Percentiles rank a stretch among this genome's conserved stretches.
Evolutionary conservation across 2,329 filamentous ascomycete species (phyloP).

Genomic region (Ustulina deusta): DNA sequence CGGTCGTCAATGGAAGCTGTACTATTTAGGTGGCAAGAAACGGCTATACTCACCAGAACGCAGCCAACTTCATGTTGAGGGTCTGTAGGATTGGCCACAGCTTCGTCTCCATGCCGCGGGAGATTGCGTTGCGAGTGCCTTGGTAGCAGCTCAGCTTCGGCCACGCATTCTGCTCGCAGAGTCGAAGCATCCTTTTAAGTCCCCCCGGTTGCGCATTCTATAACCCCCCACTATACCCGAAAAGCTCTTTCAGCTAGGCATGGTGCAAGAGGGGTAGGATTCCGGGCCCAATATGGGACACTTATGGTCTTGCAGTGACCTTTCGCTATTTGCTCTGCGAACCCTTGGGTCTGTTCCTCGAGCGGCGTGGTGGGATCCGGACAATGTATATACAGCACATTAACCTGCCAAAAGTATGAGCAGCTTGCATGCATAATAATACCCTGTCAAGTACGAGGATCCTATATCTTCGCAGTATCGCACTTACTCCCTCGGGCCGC

Average conservation of each 20-base stretch:
- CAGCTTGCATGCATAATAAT: too few species aligned
- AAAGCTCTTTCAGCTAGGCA: background rate
- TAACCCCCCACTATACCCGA: too few species aligned
- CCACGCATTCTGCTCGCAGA: constrained; percentile 52
- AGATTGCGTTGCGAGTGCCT: constrained; percentile 55
- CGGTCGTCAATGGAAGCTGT: constrained; percentile 6
- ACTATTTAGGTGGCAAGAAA: background rate
- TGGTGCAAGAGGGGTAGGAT: background rate
- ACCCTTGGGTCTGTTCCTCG: too few species aligned
- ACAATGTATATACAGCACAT: too few species aligned
- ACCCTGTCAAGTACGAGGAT: too few species aligned
- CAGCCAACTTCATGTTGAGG: constrained; percentile 43
- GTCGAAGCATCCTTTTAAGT: constrained; percentile 50
- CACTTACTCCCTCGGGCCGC: too few species aligned
- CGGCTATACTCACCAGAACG: constrained; percentile 41
- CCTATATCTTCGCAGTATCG: too few species aligned
- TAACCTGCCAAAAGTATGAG: too few species aligned
- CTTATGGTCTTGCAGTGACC: too few species aligned
- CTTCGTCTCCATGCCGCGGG: constrained; percentile 52
- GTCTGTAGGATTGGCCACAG: constrained; percentile 54
- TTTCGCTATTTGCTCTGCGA: too few species aligned
- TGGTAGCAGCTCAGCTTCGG: constrained; percentile 56
- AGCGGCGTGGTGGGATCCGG: too few species aligned
- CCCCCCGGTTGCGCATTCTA: too few species aligned
- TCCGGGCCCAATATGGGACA: background rate